phyloP scores from a whole-genome alignment of 768 basidiomycete species.

The Lepiota subincarnata region DNA sequence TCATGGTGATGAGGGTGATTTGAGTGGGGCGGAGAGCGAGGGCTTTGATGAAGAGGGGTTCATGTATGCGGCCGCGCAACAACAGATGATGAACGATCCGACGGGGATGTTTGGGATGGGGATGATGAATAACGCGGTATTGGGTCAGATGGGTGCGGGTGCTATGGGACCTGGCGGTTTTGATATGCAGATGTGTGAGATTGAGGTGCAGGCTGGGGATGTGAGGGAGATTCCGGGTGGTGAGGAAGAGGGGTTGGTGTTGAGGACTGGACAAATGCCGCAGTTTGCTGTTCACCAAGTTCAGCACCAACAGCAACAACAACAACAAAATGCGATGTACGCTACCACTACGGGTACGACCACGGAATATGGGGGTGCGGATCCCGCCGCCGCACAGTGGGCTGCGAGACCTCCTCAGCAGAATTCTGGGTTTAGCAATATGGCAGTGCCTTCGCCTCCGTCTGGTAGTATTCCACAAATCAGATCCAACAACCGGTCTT shows the following conservation, averaged over 20 bases:
- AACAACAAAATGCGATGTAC: conserved; percentile 17
- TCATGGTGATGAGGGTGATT: conserved; percentile 6
- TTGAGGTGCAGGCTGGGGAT: conserved; percentile 51
- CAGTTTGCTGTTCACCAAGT: conserved; percentile 4
- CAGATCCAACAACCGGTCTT: conserved; percentile 24
- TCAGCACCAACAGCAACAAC: not conserved
- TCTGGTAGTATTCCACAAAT: conserved; percentile 18
- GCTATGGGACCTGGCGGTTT: conserved; percentile 24
- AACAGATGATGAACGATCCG: conserved; percentile 17
- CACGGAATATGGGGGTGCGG: conserved; percentile 20
- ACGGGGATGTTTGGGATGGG: conserved; percentile 23
- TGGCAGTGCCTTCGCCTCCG: conserved; percentile 37
- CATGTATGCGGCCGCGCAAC: conserved; percentile 10
- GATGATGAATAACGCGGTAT: not conserved
- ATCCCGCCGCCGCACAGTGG: conserved; percentile 36
- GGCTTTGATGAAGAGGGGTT: conserved; percentile 22
- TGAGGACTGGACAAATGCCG: conserved; percentile 14
- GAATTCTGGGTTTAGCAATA: conserved; percentile 38
- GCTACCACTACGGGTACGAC: conserved; percentile 5
- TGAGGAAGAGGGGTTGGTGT: conserved; percentile 51
- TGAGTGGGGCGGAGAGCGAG: conserved; percentile 22
- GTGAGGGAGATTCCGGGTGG: conserved; percentile 54
- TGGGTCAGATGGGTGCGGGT: not conserved
- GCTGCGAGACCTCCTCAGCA: conserved; percentile 28
- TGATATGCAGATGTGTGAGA: conserved; percentile 54